Percentiles rank a stretch among this genome's conserved stretches.
These are phyloP conservation scores for Chrysosphaeria jannelii DNA, from an alignment of 2,329 filamentous ascomycete species.

Conservation along the genomic window DNA sequence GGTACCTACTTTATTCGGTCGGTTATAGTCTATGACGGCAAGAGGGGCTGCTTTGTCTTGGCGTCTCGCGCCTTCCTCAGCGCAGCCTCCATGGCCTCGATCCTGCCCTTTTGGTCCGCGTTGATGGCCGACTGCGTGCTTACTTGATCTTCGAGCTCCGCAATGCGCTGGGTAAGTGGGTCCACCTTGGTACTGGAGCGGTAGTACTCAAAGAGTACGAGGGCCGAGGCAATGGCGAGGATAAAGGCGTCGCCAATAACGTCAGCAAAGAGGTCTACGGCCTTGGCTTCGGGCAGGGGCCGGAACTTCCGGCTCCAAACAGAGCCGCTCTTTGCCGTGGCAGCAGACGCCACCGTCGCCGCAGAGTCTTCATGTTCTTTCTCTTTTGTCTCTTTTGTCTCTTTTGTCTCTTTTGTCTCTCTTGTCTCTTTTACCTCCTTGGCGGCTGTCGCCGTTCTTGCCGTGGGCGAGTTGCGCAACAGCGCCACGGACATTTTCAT, in stretches of 20 bases:
- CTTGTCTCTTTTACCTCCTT: too few relatives aligned
- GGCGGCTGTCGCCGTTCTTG: too few relatives aligned
- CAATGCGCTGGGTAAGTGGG: conserved; percentile 19
- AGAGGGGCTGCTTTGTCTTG: conserved; percentile 22
- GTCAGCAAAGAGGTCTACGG: conserved; percentile 35
- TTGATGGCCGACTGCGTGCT: conserved; percentile 15
- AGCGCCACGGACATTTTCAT: conserved; percentile 31
- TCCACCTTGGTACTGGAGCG: conserved; percentile 29
- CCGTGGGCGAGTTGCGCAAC: conserved; percentile 27
- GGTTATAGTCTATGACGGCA: conserved; percentile 10
- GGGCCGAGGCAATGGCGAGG: conserved; percentile 21
- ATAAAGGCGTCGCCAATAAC: conserved; percentile 34
- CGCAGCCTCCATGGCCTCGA: conserved; percentile 22
- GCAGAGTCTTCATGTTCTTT: conserved; percentile 15
- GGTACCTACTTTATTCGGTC: background rate
- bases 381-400: conserved; percentile 28
- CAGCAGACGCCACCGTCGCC: conserved; percentile 20
- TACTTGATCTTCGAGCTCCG: conserved; percentile 16
- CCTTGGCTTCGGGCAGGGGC: conserved; percentile 30
- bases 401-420: conserved; percentile 26
- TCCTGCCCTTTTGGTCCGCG: conserved; percentile 16
- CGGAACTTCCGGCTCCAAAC: conserved; percentile 32
- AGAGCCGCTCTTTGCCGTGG: conserved; percentile 12
- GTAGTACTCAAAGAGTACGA: conserved; percentile 32
- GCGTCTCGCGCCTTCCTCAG: conserved; percentile 20